Conservation (phyloP, 78 protist species). For the Paratrimastix pyriformis region DNA sequence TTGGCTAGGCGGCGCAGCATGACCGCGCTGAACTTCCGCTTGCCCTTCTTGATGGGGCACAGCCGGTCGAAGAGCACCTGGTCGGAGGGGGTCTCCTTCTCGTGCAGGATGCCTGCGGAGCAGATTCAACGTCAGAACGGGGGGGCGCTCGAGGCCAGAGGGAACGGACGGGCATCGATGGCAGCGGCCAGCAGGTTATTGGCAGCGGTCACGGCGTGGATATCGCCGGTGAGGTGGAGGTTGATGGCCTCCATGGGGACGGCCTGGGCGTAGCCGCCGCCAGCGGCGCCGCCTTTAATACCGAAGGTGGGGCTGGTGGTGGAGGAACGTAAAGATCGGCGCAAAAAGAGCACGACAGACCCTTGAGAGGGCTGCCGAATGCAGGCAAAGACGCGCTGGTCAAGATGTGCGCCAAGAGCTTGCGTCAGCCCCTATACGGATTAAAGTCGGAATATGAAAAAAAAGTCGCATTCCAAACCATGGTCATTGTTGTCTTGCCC, state of each 20-base stretch:
- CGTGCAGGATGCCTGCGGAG: not conserved
- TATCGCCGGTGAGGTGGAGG: slow-evolving; percentile 91
- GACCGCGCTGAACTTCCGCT: slow-evolving; percentile 49
- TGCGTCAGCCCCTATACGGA: slow-evolving; percentile 94
- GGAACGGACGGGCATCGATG: slow-evolving; percentile 86
- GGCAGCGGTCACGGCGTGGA: slow-evolving; percentile 96
- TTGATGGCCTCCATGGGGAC: slow-evolving; percentile 94
- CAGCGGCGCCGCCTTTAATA: slow-evolving; percentile 94
- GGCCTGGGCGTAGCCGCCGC: slow-evolving; percentile 71
- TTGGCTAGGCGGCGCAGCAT: slow-evolving; percentile 65
- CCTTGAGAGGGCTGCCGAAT: slow-evolving; percentile 84
- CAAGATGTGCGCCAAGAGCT: slow-evolving; percentile 88
- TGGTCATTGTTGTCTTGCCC: slow-evolving; percentile 47
- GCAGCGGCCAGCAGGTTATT: slow-evolving; percentile 88
- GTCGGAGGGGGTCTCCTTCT: slow-evolving; percentile 55
- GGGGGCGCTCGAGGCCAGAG: slow-evolving; percentile 15
- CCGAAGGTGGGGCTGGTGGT: slow-evolving; percentile 85
- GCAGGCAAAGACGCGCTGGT: slow-evolving; percentile 57
- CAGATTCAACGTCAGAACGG: no score
- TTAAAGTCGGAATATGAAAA: no score
- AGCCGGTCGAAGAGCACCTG: slow-evolving; percentile 58
- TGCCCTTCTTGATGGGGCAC: slow-evolving; percentile 37
- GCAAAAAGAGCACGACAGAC: no score
- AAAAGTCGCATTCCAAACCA: slow-evolving; percentile 77
- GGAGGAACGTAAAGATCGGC: not conserved